Base-by-base conservation (phyloP, 2,329 filamentous ascomycete genomes). In the Mycosphaerelloides madeirae region DNA sequence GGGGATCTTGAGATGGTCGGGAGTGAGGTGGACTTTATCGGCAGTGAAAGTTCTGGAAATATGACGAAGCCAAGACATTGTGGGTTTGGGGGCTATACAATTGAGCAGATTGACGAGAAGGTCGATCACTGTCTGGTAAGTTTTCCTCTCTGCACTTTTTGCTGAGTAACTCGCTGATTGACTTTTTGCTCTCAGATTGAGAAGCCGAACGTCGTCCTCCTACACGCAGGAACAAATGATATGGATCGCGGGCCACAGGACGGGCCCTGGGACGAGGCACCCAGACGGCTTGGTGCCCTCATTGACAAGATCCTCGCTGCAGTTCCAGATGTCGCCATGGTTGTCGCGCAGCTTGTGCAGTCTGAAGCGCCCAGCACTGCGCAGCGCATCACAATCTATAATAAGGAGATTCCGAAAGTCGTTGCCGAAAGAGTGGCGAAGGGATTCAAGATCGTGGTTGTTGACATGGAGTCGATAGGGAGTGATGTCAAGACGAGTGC, bases 191-290 rank as follows among this genome's bases (percentile, higher is more conserved):
- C 22, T 25, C 22, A 25, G 22, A 25, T 9, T 25, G 22, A 9
- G 9, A 25, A 25, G 22, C 49, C 49, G 4, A 49, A 52, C 25
- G 46, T 52, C 14, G 46, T 52, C 15, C 38, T 52, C 12, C 29
- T 52, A 4, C 46, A 49, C 33, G 49, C 49, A 3, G 49, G 49
- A 12, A 52, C 49, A 16, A 52, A 52, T 29, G 49, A 52, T 29
- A 33, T 49, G 29, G 29, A 46, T 22, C 29, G 22, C 9, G 29
- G 16, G 22, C 18, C 19, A 20, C 16, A 20, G 16, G 34, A 13
- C 22, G n/a, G 31, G 3, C 32, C 39, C 6, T 28, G 18, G n/a
- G 28, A 36, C 9, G 40, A 35, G 5, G 48, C 48, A 1, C 41
- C 44, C 7, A 19, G 41, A 3, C 38, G 45, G n/a, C 34, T 50